Base-by-base conservation (phyloP, 2,329 filamentous ascomycete genomes). In the Botryotinia narcissicola region DNA sequence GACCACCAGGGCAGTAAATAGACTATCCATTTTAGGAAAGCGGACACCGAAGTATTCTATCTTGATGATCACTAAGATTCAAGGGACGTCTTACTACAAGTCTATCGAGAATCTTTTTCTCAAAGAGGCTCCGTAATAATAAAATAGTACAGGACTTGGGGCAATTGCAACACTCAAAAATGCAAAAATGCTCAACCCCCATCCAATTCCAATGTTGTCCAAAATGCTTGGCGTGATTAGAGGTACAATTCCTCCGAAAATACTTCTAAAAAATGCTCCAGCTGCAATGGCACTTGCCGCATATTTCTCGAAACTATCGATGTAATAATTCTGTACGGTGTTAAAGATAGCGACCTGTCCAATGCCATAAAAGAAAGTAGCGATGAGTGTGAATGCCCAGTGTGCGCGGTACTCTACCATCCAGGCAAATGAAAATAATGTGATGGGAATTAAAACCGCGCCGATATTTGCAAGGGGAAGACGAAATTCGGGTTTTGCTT, bases 391-490 rank as follows among this genome's bases (percentile, higher is more conserved):
- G 0, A 84, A 86, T 32, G 88, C 85, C 87, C 87, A 90, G 71
- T 89, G 87, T 0, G 86, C 83, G 22, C 83, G 77, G 32, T 86
- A 85, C 63, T 90, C 82, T 0, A 86, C 85, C 0, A 86, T 86
- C 87, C 87, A 90, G 2, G 87, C 88, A 74, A 89, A 90, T 78
- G 85, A 84, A 78, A 91, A 90, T 54, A 91, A 81, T 0, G 90
- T 88, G 1, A 85, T 80, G 0, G 89, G 89, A 2, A 91, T 84
- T 14, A 88, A 71, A 1, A 87, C 62, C 1, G 85, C 85, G 7
- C 87, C 87, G n/a, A 85, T 80, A 7, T 86, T 83, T 40, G 89
- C 75, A 0, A 86, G 83, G 0, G 85, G 84, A 0, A 90, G 77
- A 18, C 79, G 73, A 60, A 75, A 80, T 35, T 80, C 79, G 3